These are phyloP conservation scores for Avena atlantica DNA, from an alignment of 176 grass and related monocot genomes.

Conservation along the genomic window DNA sequence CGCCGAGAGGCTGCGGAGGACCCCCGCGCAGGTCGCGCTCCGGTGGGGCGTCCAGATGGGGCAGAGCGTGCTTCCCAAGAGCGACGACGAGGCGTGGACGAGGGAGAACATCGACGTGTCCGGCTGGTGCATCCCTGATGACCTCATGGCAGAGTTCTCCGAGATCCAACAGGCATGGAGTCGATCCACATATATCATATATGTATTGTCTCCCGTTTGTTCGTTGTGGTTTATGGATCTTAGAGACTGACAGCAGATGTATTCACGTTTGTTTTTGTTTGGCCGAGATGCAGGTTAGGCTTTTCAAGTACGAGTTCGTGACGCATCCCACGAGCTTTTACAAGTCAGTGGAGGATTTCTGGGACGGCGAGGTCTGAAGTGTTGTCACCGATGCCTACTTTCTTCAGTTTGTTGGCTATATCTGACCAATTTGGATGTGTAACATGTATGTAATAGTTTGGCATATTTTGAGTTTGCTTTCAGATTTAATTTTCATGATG, in stretches of 20 bases:
- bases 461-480: too few relatives aligned
- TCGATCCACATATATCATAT: background rate
- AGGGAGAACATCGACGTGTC: conserved; percentile 53
- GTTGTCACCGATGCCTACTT: background rate
- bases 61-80: conserved; percentile 59
- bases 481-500: too few relatives aligned
- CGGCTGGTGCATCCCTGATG: conserved; percentile 51
- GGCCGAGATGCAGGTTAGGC: conserved; percentile 37
- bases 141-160: conserved; percentile 33
- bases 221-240: too few relatives aligned
- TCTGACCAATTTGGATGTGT: too few relatives aligned
- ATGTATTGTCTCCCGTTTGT: too few relatives aligned
- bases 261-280: background rate
- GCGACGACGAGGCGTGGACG: conserved; percentile 45
- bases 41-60: conserved; percentile 56
- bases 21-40: conserved; percentile 45
- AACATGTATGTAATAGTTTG: too few relatives aligned
- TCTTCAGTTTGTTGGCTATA: background rate
- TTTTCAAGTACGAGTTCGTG: conserved; percentile 42
- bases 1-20: conserved; percentile 46
- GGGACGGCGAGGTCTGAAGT: conserved; percentile 50
- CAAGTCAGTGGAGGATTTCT: conserved; percentile 50
- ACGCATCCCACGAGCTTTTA: conserved; percentile 47
- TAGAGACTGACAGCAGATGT: background rate
- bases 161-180: conserved; percentile 44